Conservation (phyloP, 2,329 filamentous ascomycete genomes). For the Leptographium galeiforme region DNA sequence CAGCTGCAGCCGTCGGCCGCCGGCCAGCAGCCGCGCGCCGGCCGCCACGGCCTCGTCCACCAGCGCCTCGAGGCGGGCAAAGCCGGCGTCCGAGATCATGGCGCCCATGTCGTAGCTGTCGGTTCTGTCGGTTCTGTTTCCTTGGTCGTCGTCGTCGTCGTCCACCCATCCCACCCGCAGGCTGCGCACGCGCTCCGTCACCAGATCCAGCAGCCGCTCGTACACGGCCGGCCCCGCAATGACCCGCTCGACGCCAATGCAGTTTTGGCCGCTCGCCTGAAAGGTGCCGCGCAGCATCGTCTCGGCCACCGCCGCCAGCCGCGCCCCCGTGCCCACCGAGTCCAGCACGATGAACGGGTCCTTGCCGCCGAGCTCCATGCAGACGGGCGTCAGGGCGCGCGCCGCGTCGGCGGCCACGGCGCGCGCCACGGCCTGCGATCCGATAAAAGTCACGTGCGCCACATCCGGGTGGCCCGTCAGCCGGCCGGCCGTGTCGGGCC, state of each 20-base stretch:
- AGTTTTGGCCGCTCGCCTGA: slow-evolving; percentile 93
- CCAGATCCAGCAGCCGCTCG: slow-evolving; percentile 52
- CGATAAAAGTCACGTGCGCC: slow-evolving; percentile 90
- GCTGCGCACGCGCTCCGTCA: slow-evolving; percentile 60
- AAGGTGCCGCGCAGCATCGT: slow-evolving; percentile 87
- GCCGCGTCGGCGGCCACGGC: slow-evolving; percentile 79
- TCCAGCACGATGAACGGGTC: slow-evolving; percentile 85
- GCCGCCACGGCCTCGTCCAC: slow-evolving; percentile 63
- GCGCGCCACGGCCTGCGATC: slow-evolving; percentile 74
- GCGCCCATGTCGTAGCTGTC: slow-evolving; percentile 64
- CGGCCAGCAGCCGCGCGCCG: slow-evolving; percentile 70
- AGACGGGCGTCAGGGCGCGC: slow-evolving; percentile 72
- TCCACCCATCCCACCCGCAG: slow-evolving; percentile 51
- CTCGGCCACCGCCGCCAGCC: slow-evolving; percentile 61
- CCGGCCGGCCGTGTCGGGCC: slow-evolving; percentile 68
- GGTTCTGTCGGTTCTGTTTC: no score
- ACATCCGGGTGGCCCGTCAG: slow-evolving; percentile 77
- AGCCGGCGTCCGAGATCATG: slow-evolving; percentile 69
- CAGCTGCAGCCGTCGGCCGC: slow-evolving; percentile 60
- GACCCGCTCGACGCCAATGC: slow-evolving; percentile 90
- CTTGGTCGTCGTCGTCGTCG: not conserved
- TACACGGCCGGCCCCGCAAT: slow-evolving; percentile 70
- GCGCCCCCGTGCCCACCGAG: slow-evolving; percentile 39
- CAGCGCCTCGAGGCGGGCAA: slow-evolving; percentile 61
- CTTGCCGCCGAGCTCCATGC: slow-evolving; percentile 88